Conservation (phyloP, 106 monocot genomes). For the Acorus calamus region DNA sequence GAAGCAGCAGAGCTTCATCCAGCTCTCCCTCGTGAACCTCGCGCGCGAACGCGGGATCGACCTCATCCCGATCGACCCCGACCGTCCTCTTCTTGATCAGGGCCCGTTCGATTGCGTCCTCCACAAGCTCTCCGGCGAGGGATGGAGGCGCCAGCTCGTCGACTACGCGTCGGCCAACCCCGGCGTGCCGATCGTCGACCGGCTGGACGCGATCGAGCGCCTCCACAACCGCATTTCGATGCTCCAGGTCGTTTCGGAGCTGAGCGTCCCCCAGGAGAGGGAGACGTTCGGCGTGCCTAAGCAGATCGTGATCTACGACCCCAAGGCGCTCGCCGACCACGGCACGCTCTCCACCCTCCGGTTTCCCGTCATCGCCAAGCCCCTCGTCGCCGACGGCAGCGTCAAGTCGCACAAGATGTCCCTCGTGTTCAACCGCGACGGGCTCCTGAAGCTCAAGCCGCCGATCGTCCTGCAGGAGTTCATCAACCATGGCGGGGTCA, state of each 20-base stretch:
- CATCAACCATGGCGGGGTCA: conserved; percentile 57
- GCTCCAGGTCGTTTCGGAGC: conserved; percentile 41
- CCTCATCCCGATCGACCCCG: conserved; percentile 46
- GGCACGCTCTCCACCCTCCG: conserved; percentile 6
- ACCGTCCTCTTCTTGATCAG: conserved; percentile 24
- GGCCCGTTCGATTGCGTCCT: conserved; percentile 37
- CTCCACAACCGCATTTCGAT: conserved; percentile 55
- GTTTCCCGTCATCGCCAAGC: conserved; percentile 60
- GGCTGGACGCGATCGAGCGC: conserved; percentile 29
- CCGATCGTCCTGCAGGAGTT: conserved; percentile 67
- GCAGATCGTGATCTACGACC: conserved; percentile 31
- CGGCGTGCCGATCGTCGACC: conserved; percentile 30
- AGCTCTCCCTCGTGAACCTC: conserved; percentile 31
- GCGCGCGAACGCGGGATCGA: conserved; percentile 33
- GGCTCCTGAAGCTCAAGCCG: conserved; percentile 32
- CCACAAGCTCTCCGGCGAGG: conserved; percentile 41
- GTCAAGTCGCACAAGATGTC: conserved; percentile 52
- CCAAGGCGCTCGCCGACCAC: conserved; percentile 21
- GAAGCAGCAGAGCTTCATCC: conserved; percentile 43
- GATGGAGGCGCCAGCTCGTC: conserved; percentile 33
- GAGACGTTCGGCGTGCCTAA: conserved; percentile 48
- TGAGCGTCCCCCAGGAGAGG: conserved; percentile 13
- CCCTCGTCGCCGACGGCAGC: conserved; percentile 51
- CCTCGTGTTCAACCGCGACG: conserved; percentile 29
- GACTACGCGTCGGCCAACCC: conserved; percentile 24